Conservation (phyloP, 164 flowering plant genomes). For the Chimonanthus praecox region DNA sequence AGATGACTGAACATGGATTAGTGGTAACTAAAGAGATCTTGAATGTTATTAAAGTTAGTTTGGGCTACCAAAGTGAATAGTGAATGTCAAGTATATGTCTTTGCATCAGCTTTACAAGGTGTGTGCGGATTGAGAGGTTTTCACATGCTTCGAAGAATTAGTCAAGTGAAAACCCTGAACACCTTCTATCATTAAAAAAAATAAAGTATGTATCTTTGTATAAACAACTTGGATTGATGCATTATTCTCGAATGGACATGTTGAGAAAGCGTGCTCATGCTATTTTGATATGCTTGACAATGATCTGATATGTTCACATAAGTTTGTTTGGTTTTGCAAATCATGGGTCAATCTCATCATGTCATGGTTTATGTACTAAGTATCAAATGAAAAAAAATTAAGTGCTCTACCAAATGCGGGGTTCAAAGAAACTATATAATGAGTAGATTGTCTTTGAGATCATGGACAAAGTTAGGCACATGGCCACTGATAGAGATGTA, state of each 20-base stretch:
- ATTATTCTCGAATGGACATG: slow-evolving; percentile 68
- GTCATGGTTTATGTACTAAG: too few species aligned
- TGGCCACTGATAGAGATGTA: slow-evolving; percentile 76
- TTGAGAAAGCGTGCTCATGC: slow-evolving; percentile 86
- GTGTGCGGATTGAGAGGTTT: too few species aligned
- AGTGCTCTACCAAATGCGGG: slow-evolving; percentile 59
- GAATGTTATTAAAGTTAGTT: slow-evolving; percentile 73
- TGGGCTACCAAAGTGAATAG: slow-evolving; percentile 58
- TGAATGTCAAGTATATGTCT: slow-evolving; percentile 72
- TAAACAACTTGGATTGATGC: slow-evolving; percentile 97
- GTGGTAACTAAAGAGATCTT: slow-evolving; percentile 49
- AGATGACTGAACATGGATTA: slow-evolving; percentile 77
- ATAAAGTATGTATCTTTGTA: slow-evolving; percentile 12
- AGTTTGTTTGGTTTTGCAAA: too few species aligned
- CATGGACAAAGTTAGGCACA: slow-evolving; percentile 81
- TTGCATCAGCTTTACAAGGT: too few species aligned
- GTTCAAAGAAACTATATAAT: slow-evolving; percentile 67
- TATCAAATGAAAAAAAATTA: too few species aligned
- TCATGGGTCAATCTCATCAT: too few species aligned
- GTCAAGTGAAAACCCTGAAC: too few species aligned
- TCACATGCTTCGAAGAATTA: too few species aligned
- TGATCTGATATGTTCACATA: slow-evolving; percentile 72
- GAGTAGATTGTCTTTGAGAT: slow-evolving; percentile 75
- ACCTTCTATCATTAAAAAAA: too few species aligned
- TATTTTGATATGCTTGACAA: slow-evolving; percentile 91